phyloP scores from a whole-genome alignment of 176 grass and related monocot genomes.

The Dendrocalamus sinicus region DNA sequence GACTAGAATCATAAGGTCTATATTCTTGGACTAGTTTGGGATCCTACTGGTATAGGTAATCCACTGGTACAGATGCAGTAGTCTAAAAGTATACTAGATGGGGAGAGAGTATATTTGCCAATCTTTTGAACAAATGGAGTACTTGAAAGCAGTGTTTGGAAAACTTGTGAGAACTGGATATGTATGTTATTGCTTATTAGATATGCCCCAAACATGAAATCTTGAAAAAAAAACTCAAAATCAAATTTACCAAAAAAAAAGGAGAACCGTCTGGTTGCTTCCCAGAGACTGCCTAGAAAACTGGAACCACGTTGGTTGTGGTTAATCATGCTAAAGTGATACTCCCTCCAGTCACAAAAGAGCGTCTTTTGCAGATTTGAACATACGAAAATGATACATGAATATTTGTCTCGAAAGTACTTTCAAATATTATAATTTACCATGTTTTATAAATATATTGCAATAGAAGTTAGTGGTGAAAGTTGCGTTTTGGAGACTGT shows the following conservation, averaged over 20 bases:
- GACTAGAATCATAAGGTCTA: not conserved
- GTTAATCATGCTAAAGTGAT: not conserved
- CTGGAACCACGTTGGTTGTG: not conserved
- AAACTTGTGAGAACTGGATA: not conserved
- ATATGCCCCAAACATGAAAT: slow-evolving; percentile 6
- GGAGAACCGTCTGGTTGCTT: not conserved
- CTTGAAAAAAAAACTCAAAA: not conserved
- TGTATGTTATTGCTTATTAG: not conserved
- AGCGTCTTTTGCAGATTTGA: too few relatives aligned
- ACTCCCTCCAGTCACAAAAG: not conserved
- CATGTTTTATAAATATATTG: not conserved
- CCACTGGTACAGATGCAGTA: slow-evolving; percentile 5
- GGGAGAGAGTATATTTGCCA: not conserved
- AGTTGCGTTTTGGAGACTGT: not conserved
- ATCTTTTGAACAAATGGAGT: slow-evolving; percentile 11
- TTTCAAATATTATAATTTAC: not conserved
- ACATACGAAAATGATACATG: too few relatives aligned
- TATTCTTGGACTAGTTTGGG: not conserved
- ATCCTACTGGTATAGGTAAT: not conserved
- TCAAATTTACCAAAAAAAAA: not conserved
- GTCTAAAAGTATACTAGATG: not conserved
- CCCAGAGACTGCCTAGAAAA: not conserved
- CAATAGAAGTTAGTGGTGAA: not conserved
- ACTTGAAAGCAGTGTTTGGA: not conserved
- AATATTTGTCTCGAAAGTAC: not conserved